Evolutionary conservation across 169 alveolate species (phyloP).

Genomic region (Plasmodium vivax): DNA sequence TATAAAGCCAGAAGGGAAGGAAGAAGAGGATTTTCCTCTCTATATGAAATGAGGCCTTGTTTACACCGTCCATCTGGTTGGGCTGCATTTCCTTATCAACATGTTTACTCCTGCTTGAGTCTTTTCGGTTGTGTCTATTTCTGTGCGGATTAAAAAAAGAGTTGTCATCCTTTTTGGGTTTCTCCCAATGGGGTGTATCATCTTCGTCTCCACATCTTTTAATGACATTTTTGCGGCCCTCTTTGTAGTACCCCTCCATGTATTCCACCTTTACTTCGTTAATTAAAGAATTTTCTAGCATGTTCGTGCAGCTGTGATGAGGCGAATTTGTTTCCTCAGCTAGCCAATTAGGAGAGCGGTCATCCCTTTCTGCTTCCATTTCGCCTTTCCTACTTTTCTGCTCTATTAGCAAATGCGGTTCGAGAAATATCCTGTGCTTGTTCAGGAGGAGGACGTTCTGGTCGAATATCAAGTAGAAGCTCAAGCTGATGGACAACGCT

Average conservation of each 20-base stretch:
- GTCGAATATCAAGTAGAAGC: constrained; percentile 50
- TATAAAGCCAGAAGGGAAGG: constrained; percentile 60
- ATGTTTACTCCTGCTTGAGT: constrained; percentile 15
- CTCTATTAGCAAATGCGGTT: constrained; percentile 14
- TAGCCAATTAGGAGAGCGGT: background rate
- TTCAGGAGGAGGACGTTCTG: constrained; percentile 22
- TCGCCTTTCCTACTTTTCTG: background rate
- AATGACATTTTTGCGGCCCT: background rate
- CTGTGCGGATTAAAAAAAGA: constrained; percentile 2
- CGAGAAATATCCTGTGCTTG: constrained; percentile 42
- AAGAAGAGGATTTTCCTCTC: constrained; percentile 44
- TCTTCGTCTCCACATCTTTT: background rate
- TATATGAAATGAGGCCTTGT: constrained; percentile 2
- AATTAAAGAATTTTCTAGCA: constrained; percentile 18
- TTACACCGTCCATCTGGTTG: background rate
- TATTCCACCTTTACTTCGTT: constrained; percentile 20
- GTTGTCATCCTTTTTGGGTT: background rate
- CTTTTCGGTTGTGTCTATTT: background rate
- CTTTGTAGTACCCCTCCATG: background rate
- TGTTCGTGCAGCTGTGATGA: background rate
- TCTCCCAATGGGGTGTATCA: background rate
- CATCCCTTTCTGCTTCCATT: background rate
- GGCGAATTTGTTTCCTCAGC: background rate
- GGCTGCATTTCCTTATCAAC: background rate
- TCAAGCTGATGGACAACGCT: constrained; percentile 26